Evolutionary conservation across 768 basidiomycete genomes (phyloP).

Genomic region (Kwoniella sp.): DNA sequence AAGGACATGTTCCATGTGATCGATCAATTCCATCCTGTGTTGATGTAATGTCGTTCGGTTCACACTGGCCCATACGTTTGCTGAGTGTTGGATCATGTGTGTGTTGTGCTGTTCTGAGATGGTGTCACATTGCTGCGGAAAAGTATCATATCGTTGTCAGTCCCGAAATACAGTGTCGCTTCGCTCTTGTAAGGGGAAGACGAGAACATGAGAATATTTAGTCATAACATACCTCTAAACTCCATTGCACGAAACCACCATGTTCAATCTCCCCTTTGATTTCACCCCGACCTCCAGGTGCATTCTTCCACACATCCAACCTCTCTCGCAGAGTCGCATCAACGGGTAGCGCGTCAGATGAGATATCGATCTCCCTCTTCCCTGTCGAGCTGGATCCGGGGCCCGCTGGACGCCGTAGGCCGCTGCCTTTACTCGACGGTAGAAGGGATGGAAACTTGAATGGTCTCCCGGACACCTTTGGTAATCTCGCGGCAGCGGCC

Average conservation of each 20-base stretch:
- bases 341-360: conserved; percentile 52
- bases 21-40: conserved; percentile 47
- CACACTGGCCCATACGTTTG: conserved; percentile 49
- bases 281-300: conserved; percentile 55
- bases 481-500: background rate
- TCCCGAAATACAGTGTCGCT: no score
- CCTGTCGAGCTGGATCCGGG: background rate
- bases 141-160: no score
- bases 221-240: conserved; percentile 48
- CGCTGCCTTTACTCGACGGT: background rate
- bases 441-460: conserved; percentile 8
- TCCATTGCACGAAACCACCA: conserved; percentile 54
- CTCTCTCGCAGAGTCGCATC: conserved; percentile 53
- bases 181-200: no score
- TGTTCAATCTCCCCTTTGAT: conserved; percentile 51
- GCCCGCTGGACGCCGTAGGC: conserved; percentile 1
- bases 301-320: conserved; percentile 52
- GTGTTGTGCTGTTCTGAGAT: conserved; percentile 52
- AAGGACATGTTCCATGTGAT: conserved; percentile 45
- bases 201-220: background rate
- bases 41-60: conserved; percentile 46
- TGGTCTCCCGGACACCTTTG: conserved; percentile 1
- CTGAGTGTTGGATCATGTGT: conserved; percentile 46
- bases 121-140: conserved; percentile 37
- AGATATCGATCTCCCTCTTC: conserved; percentile 37